A percentile compares a stretch with the other conserved stretches of the same genome.
These are phyloP conservation scores for Psidium guajava DNA, from an alignment of 345 rosid genomes.

Conservation along the genomic window DNA sequence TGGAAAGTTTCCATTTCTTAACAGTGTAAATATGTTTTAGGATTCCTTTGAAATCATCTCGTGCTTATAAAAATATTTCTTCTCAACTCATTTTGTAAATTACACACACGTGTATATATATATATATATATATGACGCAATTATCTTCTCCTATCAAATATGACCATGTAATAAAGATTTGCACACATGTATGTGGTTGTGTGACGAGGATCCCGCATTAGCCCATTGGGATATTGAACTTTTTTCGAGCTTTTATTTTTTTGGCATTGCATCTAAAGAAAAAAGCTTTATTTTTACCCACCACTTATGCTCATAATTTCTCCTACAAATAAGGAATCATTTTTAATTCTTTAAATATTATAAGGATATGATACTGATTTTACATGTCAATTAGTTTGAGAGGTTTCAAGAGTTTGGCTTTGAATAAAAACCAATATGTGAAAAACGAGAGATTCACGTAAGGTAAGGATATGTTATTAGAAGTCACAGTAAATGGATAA, in stretches of 20 bases:
- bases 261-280: too few relatives aligned
- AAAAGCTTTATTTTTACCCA: too few relatives aligned
- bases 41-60: not conserved
- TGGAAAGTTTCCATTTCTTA: not conserved
- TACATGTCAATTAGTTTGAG: not conserved
- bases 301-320: not conserved
- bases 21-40: not conserved
- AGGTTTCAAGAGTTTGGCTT: not conserved
- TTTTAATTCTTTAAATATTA: not conserved
- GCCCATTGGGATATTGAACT: not conserved
- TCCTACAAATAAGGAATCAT: not conserved
- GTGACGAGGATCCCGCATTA: not conserved
- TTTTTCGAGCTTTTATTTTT: not conserved
- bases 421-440: not conserved
- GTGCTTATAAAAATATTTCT: not conserved
- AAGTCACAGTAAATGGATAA: not conserved
- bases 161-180: not conserved
- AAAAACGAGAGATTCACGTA: not conserved
- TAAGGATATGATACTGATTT: not conserved
- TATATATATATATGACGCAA: too few relatives aligned
- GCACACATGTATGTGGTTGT: not conserved
- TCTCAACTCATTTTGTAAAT: not conserved
- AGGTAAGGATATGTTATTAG: not conserved
- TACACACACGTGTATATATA: too few relatives aligned
- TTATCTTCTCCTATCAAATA: too few relatives aligned